These are phyloP conservation scores for Agroathelia rolfsii DNA, from an alignment of 1,284 basidiomycete species.

Conservation along the genomic window DNA sequence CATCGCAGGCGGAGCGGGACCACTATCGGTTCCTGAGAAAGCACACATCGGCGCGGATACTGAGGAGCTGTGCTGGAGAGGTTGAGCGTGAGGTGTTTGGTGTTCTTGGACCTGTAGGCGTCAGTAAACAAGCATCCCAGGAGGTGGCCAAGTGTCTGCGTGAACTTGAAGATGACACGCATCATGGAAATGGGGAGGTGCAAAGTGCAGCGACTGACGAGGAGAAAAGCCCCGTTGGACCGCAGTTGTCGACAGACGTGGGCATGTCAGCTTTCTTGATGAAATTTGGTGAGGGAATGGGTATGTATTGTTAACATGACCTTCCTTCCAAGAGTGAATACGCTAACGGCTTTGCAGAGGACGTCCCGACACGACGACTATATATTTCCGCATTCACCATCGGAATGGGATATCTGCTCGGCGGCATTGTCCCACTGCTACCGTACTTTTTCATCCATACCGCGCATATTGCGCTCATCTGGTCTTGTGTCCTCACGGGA, in stretches of 20 bases:
- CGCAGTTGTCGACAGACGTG: slow-evolving; percentile 62
- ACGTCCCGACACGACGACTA: slow-evolving; percentile 56
- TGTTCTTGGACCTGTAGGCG: slow-evolving; percentile 81
- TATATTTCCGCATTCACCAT: slow-evolving; percentile 91
- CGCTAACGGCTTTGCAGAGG: too few relatives aligned
- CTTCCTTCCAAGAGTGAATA: too few relatives aligned
- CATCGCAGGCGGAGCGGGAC: slow-evolving; percentile 92
- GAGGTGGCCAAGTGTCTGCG: slow-evolving; percentile 71
- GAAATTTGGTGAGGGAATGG: slow-evolving; percentile 86
- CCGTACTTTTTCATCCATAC: slow-evolving; percentile 82
- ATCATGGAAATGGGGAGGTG: too few relatives aligned
- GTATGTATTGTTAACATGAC: slow-evolving; percentile 41
- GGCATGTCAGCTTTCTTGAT: slow-evolving; percentile 86
- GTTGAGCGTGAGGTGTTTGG: slow-evolving; percentile 91
- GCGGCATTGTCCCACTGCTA: slow-evolving; percentile 79
- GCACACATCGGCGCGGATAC: slow-evolving; percentile 73
- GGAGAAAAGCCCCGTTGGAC: slow-evolving; percentile 37
- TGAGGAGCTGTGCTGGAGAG: slow-evolving; percentile 83
- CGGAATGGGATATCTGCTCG: slow-evolving; percentile 78
- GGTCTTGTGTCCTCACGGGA: slow-evolving; percentile 71
- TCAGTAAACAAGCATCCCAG: slow-evolving; percentile 74
- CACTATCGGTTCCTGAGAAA: slow-evolving; percentile 80
- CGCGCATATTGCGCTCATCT: slow-evolving; percentile 61
- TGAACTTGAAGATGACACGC: slow-evolving; percentile 46
- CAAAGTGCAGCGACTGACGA: slow-evolving; percentile 36